phyloP scores from a whole-genome alignment of 257 asterid genomes.

The Thymus quinquecostatus region DNA sequence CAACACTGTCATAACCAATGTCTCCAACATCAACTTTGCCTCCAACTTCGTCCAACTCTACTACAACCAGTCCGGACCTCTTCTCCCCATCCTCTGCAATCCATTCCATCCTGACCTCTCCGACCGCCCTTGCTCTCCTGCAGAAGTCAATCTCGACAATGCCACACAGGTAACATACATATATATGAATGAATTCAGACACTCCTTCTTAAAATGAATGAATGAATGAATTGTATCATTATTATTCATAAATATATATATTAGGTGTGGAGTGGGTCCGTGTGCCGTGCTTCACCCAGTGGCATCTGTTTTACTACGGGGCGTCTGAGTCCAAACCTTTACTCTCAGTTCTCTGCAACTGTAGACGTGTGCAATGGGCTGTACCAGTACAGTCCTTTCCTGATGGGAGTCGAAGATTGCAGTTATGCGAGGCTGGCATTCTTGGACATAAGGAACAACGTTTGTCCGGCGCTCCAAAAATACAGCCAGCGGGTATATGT shows the following conservation, averaged over 20 bases:
- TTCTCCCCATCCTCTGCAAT: constrained; percentile 78
- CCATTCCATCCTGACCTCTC: constrained; percentile 70
- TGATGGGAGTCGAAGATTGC: constrained; percentile 75
- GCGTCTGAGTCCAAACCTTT: constrained; percentile 71
- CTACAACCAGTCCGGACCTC: constrained; percentile 93
- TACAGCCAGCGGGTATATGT: constrained; percentile 58
- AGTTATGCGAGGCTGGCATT: constrained; percentile 71
- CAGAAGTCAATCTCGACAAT: constrained; percentile 70
- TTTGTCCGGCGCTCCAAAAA: constrained; percentile 70
- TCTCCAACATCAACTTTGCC: constrained; percentile 81
- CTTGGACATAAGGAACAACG: constrained; percentile 40
- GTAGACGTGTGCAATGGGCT: constrained; percentile 74
- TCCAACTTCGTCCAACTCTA: constrained; percentile 68
- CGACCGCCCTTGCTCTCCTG: constrained; percentile 56
- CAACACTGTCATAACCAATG: constrained; percentile 73
- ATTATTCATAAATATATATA: no score
- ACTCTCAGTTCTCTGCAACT: constrained; percentile 66
- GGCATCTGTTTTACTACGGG: constrained; percentile 68
- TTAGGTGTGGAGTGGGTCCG: constrained; percentile 68
- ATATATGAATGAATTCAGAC: no score
- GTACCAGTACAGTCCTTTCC: constrained; percentile 64
- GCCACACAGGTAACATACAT: constrained; percentile 68
- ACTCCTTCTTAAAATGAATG: no score
- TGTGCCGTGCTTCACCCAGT: constrained; percentile 64
- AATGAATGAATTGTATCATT: no score